phyloP scores from a whole-genome alignment of 148 eudicot genomes.

The Fagopyrum tataricum region DNA sequence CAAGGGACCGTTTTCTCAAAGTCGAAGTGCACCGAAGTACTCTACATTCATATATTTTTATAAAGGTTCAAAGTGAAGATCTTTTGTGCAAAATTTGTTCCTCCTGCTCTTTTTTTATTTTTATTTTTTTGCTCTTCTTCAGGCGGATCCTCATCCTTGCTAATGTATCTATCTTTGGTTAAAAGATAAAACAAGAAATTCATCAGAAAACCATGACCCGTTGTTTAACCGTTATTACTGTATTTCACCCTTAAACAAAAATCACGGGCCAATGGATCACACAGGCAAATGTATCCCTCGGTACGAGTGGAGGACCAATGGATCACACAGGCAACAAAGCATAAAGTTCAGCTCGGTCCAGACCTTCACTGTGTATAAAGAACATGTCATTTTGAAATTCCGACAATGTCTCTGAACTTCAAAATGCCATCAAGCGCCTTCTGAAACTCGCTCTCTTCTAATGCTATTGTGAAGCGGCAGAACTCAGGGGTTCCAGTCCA shows the following conservation, averaged over 20 bases:
- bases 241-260: neutral
- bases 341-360: neutral
- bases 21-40: too few species aligned
- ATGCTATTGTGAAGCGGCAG: slow-evolving; percentile 79
- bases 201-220: neutral
- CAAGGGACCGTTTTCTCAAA: too few species aligned
- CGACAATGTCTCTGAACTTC: slow-evolving; percentile 40
- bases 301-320: neutral
- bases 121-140: too few species aligned
- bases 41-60: too few species aligned
- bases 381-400: slow-evolving; percentile 1
- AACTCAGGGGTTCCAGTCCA: slow-evolving; percentile 95
- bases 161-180: too few species aligned
- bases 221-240: neutral
- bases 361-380: neutral
- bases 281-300: neutral
- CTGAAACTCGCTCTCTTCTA: slow-evolving; percentile 68
- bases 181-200: neutral
- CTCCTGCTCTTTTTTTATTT: too few species aligned
- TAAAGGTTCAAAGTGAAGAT: too few species aligned
- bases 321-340: neutral
- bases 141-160: too few species aligned
- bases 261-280: too few species aligned
- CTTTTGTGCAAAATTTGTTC: too few species aligned
- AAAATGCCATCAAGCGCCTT: slow-evolving; percentile 57